Evolutionary conservation across 129 eudicot species (phyloP).

Genomic region (Logfia minima): DNA sequence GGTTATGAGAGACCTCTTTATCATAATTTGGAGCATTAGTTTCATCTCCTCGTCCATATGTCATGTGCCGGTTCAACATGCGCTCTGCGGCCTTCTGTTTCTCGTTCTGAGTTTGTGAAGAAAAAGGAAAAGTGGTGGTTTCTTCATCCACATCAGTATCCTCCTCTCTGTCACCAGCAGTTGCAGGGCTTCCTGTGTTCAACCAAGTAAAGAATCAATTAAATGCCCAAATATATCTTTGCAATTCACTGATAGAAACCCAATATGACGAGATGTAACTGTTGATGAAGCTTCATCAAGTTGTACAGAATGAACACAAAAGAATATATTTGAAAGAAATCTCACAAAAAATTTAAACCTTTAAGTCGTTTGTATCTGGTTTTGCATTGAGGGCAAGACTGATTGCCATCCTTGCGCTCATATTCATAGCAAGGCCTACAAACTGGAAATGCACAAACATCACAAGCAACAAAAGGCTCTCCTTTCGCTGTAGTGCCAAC

Average conservation of each 20-base stretch:
- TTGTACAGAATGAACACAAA: not conserved
- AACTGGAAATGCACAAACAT: slow-evolving; percentile 82
- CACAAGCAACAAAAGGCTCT: slow-evolving; percentile 81
- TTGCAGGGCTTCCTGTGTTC: slow-evolving; percentile 71
- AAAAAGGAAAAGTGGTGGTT: slow-evolving; percentile 48
- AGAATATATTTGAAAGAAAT: not conserved
- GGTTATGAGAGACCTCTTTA: slow-evolving; percentile 81
- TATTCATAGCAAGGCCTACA: slow-evolving; percentile 91
- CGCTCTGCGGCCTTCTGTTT: slow-evolving; percentile 77
- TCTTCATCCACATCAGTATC: slow-evolving; percentile 58
- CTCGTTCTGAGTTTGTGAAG: slow-evolving; percentile 59
- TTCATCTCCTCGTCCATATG: slow-evolving; percentile 70
- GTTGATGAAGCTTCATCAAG: not conserved
- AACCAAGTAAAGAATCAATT: slow-evolving; percentile 14
- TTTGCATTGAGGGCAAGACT: slow-evolving; percentile 93
- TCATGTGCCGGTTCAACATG: slow-evolving; percentile 84
- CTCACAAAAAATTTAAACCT: slow-evolving; percentile 46
- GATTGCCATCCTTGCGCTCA: slow-evolving; percentile 88
- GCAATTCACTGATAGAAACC: not conserved
- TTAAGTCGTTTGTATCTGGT: slow-evolving; percentile 86
- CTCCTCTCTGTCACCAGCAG: slow-evolving; percentile 74
- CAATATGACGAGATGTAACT: not conserved
- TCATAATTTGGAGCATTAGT: slow-evolving; percentile 69
- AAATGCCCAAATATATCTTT: slow-evolving; percentile 5
- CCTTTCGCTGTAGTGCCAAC: slow-evolving; percentile 67